These are phyloP conservation scores for Hansfordia pulvinata DNA, from an alignment of 2,329 filamentous ascomycete genomes.

Conservation along the genomic window DNA sequence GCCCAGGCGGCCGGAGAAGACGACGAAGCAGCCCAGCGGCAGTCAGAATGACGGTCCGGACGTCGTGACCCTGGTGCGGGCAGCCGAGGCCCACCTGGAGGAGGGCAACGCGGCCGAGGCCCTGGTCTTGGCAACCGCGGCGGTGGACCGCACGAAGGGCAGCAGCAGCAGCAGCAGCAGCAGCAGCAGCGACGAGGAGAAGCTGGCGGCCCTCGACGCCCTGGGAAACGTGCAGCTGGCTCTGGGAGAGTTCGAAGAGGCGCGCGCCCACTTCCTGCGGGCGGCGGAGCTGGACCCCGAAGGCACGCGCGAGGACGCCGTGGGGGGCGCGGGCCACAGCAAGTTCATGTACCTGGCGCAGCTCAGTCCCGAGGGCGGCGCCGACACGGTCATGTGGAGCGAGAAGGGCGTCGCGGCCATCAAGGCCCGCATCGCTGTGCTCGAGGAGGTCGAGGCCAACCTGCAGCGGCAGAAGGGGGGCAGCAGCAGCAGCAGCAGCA, in stretches of 20 bases:
- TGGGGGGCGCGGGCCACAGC: slow-evolving; percentile 76
- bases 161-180: no score
- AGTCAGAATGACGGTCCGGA: slow-evolving; percentile 11
- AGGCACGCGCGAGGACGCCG: slow-evolving; percentile 53
- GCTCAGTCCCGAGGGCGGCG: slow-evolving; percentile 58
- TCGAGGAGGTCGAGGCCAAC: slow-evolving; percentile 43
- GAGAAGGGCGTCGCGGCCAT: slow-evolving; percentile 60
- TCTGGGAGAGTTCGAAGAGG: slow-evolving; percentile 65
- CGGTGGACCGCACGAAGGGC: slow-evolving; percentile 14
- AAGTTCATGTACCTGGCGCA: slow-evolving; percentile 95
- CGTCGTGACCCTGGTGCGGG: slow-evolving; percentile 17
- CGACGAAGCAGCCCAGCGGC: slow-evolving; percentile 3
- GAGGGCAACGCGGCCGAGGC: slow-evolving; percentile 16
- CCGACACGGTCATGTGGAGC: slow-evolving; percentile 54
- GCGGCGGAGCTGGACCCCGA: slow-evolving; percentile 68
- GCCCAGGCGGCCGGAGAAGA: slow-evolving; percentile 18
- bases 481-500: slow-evolving; percentile 20
- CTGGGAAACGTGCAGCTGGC: slow-evolving; percentile 75
- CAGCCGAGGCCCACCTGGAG: slow-evolving; percentile 17
- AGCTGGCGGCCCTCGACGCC: slow-evolving; percentile 57
- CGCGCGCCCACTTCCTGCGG: slow-evolving; percentile 56
- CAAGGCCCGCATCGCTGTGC: slow-evolving; percentile 52
- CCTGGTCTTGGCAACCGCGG: slow-evolving; percentile 13
- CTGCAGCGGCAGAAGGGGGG: no score
- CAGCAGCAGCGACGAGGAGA: slow-evolving; percentile 25